Evolutionary conservation across 345 rosid genomes (phyloP), one percentile per base, ranked within the genome.

Genomic region (Euphorbia pulcherrima): DNA sequence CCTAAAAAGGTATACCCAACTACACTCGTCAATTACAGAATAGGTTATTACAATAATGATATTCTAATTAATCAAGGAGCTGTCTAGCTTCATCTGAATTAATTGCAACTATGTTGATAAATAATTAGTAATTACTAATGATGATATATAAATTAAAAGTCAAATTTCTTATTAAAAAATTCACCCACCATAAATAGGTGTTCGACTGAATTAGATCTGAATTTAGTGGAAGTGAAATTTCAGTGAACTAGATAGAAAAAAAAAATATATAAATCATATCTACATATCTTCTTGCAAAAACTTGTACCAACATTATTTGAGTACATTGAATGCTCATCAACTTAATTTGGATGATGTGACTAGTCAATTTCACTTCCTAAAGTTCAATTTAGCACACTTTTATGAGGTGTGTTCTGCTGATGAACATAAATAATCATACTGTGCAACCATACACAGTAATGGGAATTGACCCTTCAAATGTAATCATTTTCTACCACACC

Each of bases 291-390:
- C 21, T 29, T 14, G 40, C 41, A 29, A 59, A 30, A 58, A 30
- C 16, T 6, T 1, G 39, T 35, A 28, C 21, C 28, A 8, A 57
- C 37, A 28, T 28, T 17, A 14, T 21, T 56, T 23, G 4, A 48
- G 52, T 62, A 35, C 21, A 62, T 62, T 26, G 46, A 62, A 41
- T 41, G 33, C 21, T 40, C 5, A 62, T 23, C 29, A 24, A 40
- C 52, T 23, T 40, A 40, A 11, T 37, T 39, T 53, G 28, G 30
- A 13, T 62, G 23, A 18, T 18, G 18, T 33, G 62, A 59, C 0
- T 62, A 14, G 66, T 41, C 66, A 24, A 62, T 62, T 62, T 41
- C 53, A 41, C 1, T 16, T 41, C 50, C 44, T 48, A 44, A 24
- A 61, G 20, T 61, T 61, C 28, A 40, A n/a, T 39, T 60, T 23